Conservation (phyloP, 768 basidiomycete genomes). For the Psilocybe azurescens region DNA sequence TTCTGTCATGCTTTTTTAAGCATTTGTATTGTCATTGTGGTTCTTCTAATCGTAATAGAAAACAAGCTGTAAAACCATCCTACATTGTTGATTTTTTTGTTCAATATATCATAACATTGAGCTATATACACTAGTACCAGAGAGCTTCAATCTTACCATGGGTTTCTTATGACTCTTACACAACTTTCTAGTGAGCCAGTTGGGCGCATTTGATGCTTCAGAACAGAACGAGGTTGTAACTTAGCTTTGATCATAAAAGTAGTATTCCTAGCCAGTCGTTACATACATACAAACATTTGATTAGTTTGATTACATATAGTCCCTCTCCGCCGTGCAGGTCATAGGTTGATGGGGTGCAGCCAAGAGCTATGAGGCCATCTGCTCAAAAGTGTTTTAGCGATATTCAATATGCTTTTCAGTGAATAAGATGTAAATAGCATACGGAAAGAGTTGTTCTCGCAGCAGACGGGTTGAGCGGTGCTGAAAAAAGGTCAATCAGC, state of each 20-base stretch:
- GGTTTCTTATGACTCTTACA: too few species aligned
- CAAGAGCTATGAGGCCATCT: constrained; percentile 33
- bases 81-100: neutral
- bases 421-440: constrained; percentile 10
- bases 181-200: too few species aligned
- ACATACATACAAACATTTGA: neutral
- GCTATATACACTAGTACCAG: too few species aligned
- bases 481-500: constrained; percentile 14
- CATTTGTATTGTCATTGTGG: neutral
- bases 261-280: neutral
- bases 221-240: too few species aligned
- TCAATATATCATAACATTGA: neutral
- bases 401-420: neutral
- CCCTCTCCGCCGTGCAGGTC: neutral
- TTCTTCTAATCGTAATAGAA: too few species aligned
- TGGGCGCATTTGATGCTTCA: too few species aligned
- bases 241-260: too few species aligned
- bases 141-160: too few species aligned
- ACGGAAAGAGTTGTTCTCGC: constrained; percentile 36
- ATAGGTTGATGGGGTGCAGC: constrained; percentile 35
- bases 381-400: constrained; percentile 2
- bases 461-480: constrained; percentile 36
- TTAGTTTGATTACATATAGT: neutral
- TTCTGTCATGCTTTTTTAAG: neutral
- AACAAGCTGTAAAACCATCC: too few species aligned